phyloP scores from a whole-genome alignment of 805 yeast genomes.

The Pichia insulana region DNA sequence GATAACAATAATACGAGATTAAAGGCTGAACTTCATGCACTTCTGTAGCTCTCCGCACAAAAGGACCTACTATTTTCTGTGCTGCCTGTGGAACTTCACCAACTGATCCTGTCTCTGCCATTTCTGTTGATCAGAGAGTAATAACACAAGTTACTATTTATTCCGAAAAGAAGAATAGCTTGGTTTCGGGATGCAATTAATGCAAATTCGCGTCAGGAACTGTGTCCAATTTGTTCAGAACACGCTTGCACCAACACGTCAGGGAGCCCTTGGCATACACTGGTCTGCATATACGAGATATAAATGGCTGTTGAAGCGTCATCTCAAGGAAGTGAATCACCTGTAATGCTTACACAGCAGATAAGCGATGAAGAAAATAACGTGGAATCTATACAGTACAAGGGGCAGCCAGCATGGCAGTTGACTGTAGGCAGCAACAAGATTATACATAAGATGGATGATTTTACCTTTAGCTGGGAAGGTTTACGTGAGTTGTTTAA shows the following conservation, averaged over 20 bases:
- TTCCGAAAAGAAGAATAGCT: no score
- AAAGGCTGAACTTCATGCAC: slow-evolving; percentile 50
- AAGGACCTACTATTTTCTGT: slow-evolving; percentile 35
- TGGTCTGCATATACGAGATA: no score
- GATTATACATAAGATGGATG: slow-evolving; percentile 1
- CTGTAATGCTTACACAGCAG: background rate
- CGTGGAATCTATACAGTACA: slow-evolving; percentile 1
- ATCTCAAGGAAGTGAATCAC: background rate
- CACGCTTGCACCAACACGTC: no score
- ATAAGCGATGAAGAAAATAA: background rate
- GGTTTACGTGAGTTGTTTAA: background rate
- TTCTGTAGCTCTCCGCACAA: slow-evolving; percentile 49
- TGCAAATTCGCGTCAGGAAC: no score
- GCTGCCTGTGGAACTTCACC: slow-evolving; percentile 23
- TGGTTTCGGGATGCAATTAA: no score
- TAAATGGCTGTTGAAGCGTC: background rate
- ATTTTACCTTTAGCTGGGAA: slow-evolving; percentile 1
- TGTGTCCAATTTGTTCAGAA: no score
- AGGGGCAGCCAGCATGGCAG: slow-evolving; percentile 9
- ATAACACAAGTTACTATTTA: no score
- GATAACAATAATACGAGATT: slow-evolving; percentile 62
- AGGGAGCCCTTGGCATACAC: no score
- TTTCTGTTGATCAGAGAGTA: no score
- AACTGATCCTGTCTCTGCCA: background rate
- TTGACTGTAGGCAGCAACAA: background rate